Base-by-base conservation (phyloP, 306 rosid species). In the Gillenia trifoliata region DNA sequence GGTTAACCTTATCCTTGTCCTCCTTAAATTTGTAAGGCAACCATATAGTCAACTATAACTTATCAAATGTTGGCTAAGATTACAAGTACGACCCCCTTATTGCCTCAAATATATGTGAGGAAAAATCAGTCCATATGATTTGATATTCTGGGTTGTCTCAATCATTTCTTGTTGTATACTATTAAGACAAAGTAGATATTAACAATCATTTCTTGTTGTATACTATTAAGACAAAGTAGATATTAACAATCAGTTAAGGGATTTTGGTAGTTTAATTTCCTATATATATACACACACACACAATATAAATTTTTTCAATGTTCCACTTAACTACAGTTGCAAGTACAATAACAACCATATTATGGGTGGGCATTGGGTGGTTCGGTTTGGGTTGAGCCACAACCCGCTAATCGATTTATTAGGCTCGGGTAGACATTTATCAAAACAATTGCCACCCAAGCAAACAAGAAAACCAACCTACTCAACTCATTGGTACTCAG, bases 61-160 rank as follows among this genome's bases (percentile, higher is more conserved):
- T 29, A 56, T 43, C 52, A 25, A 41, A 43, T 11, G 45, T 31
- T 59, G 80, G 80, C 57, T 66, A 17, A 54, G 45, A 55, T 40
- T 36, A 54, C 40, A 31, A 38, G 57, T 55, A 68, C 23, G 26
- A 67, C 57, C 23, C 16, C 16, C 47, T 68, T 13, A 57, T 11
- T 25, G 64, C 31, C 64, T 57, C 10, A 57, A 59, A 59, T 59
- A 15, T 43, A 13, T 43, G 63, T 4, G 63, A 11, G 31, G 8
- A 57, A 23, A 57, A 59, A 55, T n/a, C 25, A 1, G 13, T 20
- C 23, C 23, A 2, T 7, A 55, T 20, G 13, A 1, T 54, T 19
- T 11, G 63, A 57, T 11, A 57, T 57, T 2, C 11, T 12, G 8
- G 25, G 10, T 11, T 23, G 64, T 57, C 64, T 23, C 33, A 57